phyloP scores from a whole-genome alignment of 2,329 filamentous ascomycete genomes.

The Aspergillus tanneri region DNA sequence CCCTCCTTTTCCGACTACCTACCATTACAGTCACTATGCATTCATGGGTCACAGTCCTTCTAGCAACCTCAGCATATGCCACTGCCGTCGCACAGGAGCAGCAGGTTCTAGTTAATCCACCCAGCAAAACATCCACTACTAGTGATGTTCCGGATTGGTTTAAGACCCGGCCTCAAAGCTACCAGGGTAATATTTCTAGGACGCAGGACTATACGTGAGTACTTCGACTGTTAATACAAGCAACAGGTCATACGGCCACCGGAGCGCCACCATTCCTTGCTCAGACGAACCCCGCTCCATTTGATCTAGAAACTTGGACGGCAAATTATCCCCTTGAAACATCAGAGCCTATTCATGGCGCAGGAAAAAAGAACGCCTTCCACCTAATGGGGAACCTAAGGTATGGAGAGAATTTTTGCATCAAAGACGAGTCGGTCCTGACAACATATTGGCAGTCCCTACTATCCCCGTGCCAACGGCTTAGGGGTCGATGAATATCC shows the following conservation, averaged over 20 bases:
- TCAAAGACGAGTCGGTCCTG: background rate
- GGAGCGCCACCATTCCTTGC: constrained; percentile 69
- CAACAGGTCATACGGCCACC: constrained; percentile 48
- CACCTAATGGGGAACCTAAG: constrained; percentile 66
- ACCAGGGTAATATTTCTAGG: background rate
- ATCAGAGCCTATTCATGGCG: constrained; percentile 63
- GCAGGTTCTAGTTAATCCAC: no score
- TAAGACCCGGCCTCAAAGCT: constrained; percentile 2
- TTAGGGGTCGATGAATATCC: constrained; percentile 74
- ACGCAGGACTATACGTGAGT: no score
- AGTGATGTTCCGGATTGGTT: constrained; percentile 5
- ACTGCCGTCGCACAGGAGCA: no score
- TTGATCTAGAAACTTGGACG: constrained; percentile 61
- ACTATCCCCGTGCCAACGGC: constrained; percentile 61
- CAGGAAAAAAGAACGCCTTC: constrained; percentile 64
- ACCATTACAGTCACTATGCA: no score
- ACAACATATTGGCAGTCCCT: constrained; percentile 50
- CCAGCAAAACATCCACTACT: no score
- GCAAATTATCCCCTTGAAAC: constrained; percentile 72
- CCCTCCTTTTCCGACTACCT: no score
- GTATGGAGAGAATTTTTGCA: constrained; percentile 6
- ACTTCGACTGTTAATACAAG: no score
- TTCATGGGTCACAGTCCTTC: no score
- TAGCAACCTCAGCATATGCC: no score
- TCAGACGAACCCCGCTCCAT: constrained; percentile 66